These are phyloP conservation scores for Trametes punicea DNA, from an alignment of 768 basidiomycete species.

Conservation along the genomic window DNA sequence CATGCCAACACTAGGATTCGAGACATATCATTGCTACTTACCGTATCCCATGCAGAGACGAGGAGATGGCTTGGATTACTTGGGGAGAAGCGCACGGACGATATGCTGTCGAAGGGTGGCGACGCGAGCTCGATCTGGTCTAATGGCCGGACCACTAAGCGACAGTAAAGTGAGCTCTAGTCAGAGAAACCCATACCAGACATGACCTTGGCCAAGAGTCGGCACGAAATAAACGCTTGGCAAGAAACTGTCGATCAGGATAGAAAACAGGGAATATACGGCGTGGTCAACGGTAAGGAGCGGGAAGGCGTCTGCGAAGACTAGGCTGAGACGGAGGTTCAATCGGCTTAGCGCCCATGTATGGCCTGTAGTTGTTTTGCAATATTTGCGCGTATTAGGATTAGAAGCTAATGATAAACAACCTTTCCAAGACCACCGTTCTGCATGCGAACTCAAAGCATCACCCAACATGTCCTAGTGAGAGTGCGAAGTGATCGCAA, in stretches of 20 bases:
- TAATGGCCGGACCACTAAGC: neutral
- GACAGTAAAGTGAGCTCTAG: neutral
- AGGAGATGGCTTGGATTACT: constrained; percentile 74
- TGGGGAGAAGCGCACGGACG: constrained; percentile 78
- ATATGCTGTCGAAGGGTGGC: constrained; percentile 84
- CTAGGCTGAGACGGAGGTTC: neutral
- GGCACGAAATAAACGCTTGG: neutral
- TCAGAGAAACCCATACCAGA: neutral
- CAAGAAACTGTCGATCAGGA: too few relatives aligned
- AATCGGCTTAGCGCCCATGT: neutral
- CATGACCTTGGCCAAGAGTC: neutral
- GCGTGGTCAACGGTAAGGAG: too few relatives aligned
- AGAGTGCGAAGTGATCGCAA: too few relatives aligned
- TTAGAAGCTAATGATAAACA: constrained; percentile 21
- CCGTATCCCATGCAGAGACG: constrained; percentile 89
- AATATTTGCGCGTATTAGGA: constrained; percentile 12
- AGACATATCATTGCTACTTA: constrained; percentile 28
- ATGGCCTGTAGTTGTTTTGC: neutral
- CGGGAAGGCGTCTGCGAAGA: neutral
- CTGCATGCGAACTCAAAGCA: too few relatives aligned
- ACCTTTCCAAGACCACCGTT: too few relatives aligned
- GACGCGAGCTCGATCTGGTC: constrained; percentile 48
- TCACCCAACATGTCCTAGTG: too few relatives aligned
- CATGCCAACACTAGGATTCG: neutral
- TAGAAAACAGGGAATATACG: too few relatives aligned